Conservation (phyloP, 139 green algal genomes). For the Micractinium sp. region DNA sequence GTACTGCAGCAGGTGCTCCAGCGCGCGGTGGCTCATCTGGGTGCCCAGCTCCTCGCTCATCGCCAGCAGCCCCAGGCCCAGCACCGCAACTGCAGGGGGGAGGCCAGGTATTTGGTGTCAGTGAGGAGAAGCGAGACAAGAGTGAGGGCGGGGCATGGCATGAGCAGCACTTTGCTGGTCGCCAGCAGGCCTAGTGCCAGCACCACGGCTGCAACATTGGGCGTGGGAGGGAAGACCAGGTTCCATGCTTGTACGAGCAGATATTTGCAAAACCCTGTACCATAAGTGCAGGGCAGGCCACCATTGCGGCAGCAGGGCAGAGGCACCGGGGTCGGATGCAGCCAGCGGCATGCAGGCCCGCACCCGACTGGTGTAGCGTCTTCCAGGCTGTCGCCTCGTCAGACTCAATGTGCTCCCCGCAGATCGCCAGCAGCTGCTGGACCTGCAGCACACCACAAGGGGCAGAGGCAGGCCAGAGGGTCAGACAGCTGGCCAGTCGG, state of each 20-base stretch:
- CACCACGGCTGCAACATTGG: too few species aligned
- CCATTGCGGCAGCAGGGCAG: too few species aligned
- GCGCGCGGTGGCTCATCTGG: slow-evolving; percentile 84
- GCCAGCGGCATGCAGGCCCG: not conserved
- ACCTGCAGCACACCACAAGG: slow-evolving; percentile 45
- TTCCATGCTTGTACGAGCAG: too few species aligned
- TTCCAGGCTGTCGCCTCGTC: slow-evolving; percentile 61
- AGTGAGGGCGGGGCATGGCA: not conserved
- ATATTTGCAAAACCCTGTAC: too few species aligned
- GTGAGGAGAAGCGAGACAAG: not conserved
- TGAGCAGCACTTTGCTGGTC: not conserved
- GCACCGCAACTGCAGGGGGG: slow-evolving; percentile 55
- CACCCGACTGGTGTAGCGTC: slow-evolving; percentile 76
- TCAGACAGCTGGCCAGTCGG: not conserved
- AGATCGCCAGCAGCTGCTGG: slow-evolving; percentile 90
- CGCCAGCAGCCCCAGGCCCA: slow-evolving; percentile 93
- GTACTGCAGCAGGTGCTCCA: slow-evolving; percentile 98
- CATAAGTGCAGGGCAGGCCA: too few species aligned
- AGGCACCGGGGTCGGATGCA: too few species aligned
- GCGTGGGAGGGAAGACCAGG: too few species aligned
- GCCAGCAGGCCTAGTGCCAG: too few species aligned
- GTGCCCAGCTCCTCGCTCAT: slow-evolving; percentile 95
- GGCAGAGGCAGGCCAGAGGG: too few species aligned
- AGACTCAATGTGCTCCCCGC: slow-evolving; percentile 88
- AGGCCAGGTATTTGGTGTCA: not conserved